These are phyloP conservation scores for Eragrostis curvula DNA, from an alignment of 176 grass and related monocot genomes.

Conservation along the genomic window DNA sequence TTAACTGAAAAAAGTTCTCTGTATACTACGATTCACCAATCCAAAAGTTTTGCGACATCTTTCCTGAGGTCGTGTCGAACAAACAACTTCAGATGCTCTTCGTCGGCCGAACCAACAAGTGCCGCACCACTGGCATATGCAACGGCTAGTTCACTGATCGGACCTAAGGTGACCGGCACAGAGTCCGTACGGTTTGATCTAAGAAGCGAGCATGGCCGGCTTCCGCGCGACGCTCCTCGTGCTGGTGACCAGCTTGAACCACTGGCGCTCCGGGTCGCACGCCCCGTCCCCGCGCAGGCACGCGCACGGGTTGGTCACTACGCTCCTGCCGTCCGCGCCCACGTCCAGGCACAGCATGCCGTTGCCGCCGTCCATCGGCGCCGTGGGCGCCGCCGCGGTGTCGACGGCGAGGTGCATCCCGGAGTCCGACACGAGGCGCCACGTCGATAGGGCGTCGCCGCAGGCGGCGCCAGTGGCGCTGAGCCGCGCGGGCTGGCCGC, in stretches of 20 bases:
- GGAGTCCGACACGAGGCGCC: slow-evolving; percentile 69
- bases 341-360: slow-evolving; percentile 65
- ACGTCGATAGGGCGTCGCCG: slow-evolving; percentile 53
- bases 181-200: not conserved
- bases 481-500: slow-evolving; percentile 45
- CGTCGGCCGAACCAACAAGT: no score
- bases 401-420: slow-evolving; percentile 69
- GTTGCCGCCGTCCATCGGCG: not conserved
- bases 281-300: slow-evolving; percentile 44
- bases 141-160: not conserved
- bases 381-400: not conserved
- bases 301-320: slow-evolving; percentile 74
- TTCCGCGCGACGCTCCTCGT: slow-evolving; percentile 28
- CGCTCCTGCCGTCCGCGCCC: slow-evolving; percentile 47
- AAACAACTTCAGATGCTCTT: not conserved
- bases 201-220: not conserved
- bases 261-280: slow-evolving; percentile 72
- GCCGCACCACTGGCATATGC: not conserved
- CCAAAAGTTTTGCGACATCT: not conserved
- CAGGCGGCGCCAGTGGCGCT: slow-evolving; percentile 30
- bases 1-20: not conserved
- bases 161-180: not conserved
- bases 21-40: not conserved
- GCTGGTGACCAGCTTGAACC: slow-evolving; percentile 72
- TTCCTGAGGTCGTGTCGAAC: not conserved